Evolutionary conservation across 805 yeast genomes (phyloP).

Genomic region (Starmerella etchellsii): DNA sequence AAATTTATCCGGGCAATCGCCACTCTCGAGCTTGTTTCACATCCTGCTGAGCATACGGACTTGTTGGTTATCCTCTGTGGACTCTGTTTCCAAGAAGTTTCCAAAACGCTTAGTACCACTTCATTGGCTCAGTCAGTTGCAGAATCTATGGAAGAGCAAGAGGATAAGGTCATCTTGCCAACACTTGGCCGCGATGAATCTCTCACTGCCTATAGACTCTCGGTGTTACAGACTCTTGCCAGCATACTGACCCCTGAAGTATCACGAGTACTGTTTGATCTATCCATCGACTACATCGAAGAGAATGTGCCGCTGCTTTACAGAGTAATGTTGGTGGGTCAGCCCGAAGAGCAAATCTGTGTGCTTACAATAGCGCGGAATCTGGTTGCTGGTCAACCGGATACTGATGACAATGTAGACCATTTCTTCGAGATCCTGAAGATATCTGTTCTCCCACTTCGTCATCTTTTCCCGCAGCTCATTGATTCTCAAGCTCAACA

Average conservation of each 20-base stretch:
- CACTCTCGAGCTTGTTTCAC: slow-evolving; percentile 28
- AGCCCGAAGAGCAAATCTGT: slow-evolving; percentile 34
- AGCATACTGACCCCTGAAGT: slow-evolving; percentile 45
- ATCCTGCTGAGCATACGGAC: slow-evolving; percentile 39
- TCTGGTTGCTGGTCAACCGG: slow-evolving; percentile 38
- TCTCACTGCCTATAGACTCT: slow-evolving; percentile 21
- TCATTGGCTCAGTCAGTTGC: neutral
- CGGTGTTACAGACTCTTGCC: slow-evolving; percentile 38
- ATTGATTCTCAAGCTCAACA: slow-evolving; percentile 29
- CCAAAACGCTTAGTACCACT: neutral
- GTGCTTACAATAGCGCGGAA: slow-evolving; percentile 46
- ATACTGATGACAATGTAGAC: slow-evolving; percentile 46
- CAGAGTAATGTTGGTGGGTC: slow-evolving; percentile 49
- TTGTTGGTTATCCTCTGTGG: slow-evolving; percentile 64
- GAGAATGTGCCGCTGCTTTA: slow-evolving; percentile 70
- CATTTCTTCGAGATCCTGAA: slow-evolving; percentile 72
- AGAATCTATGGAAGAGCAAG: neutral
- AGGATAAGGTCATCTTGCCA: neutral
- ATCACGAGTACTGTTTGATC: slow-evolving; percentile 39
- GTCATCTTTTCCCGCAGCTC: slow-evolving; percentile 47
- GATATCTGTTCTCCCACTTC: slow-evolving; percentile 50
- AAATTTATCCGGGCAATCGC: slow-evolving; percentile 68
- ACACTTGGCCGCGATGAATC: neutral
- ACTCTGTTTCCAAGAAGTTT: slow-evolving; percentile 65
- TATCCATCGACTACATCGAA: slow-evolving; percentile 31